Base-by-base conservation (phyloP, 2,329 filamentous ascomycete genomes). In the Pseudogymnoascus verrucosus region DNA sequence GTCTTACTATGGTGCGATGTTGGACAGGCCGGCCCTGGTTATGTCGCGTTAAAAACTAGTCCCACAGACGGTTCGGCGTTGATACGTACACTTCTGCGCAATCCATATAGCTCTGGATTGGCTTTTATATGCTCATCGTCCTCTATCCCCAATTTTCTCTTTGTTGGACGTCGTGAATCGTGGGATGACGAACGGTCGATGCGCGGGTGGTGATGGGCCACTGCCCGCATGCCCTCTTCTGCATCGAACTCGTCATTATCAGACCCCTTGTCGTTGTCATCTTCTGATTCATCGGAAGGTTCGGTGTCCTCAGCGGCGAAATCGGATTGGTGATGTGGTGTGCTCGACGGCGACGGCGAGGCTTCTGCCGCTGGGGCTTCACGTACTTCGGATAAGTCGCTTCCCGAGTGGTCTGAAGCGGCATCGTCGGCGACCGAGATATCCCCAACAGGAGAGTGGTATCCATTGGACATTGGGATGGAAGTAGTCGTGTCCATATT, bases 71-170 rank as follows among this genome's bases (percentile, higher is more conserved):
- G 78, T 76, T 74, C 12, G 39, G 26, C 36, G 36, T 63, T 61
- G 36, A 67, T 61, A 77, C 89, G 67, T 87, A 95, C 93, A 79
- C 95, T 99, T 78, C 95, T 86, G 70, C 95, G 87, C 69, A 99
- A 82, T 59, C 95, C 95, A 79, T 98, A 99, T 7, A 99, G 81
- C 77, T 96, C 92, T 51, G 95, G 95, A 72, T 99, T 96, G 72
- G 91, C 89, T 71, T 88, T 84, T 70, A 98, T 96, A 73, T 87
- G 93, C 57, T 92, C 88, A 65, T 95, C 89, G 70, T 95, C 90
- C 61, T 88, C 86, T 39, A 84, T 74, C 73, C 81, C 75, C 68
- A 81, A 76, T 78, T 90, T 89, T 77, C 92, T 89, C 81, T 96
- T 96, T 66, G 82, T 77, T 60, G 83, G 84, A 72, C 86, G 83